Base-by-base conservation (phyloP, 768 basidiomycete species). In the Tylopilus felleus region DNA sequence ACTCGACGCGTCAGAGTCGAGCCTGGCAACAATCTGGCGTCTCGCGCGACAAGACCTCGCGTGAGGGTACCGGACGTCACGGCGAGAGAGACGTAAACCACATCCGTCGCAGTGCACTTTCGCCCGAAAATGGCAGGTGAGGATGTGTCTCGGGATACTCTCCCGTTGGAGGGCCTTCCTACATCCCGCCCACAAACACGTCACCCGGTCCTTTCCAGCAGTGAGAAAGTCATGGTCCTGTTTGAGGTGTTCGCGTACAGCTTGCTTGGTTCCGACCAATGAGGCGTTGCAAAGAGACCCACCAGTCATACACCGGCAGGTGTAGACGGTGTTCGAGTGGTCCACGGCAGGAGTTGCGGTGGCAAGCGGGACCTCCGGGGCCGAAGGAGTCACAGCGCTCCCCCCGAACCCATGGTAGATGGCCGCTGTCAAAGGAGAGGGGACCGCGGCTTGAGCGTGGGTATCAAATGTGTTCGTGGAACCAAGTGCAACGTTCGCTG, bases 111-210 rank as follows among this genome's bases (percentile, higher is more conserved):
- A 66, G 4, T 1, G 2, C 41, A 57, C 55, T 39, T 48, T 49
- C 13, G 60, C 47, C 2, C 25, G 50, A 17, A 67, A 33, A 35
- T 66, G 65, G 23, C 51, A 8, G 0, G 53, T n/a, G 1, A 60
- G 17, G 5, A 66, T 59, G 21, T 66, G 65, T 9, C 65, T 52
- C 0, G 63, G 51, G 3, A 66, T 22, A 13, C 33, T 67, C 31
- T 67, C 65, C 13, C 49, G 33, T 28, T 59, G 63, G 8, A 66
- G 8, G 1, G 1, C 0, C 2, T 27, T 21, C 1, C 21, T 5
- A n/a, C 65, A 67, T 3, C 51, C 56, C 0, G 2, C 10, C 63
- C 65, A 65, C 5, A 23, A 10, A 33, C 65, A 66, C 8, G 0
- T 6, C 0, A 47, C 31, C 2, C 0, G 0, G 10, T 54, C 48